Conservation (phyloP, 257 asterid genomes). For the Rauvolfia tetraphylla region DNA sequence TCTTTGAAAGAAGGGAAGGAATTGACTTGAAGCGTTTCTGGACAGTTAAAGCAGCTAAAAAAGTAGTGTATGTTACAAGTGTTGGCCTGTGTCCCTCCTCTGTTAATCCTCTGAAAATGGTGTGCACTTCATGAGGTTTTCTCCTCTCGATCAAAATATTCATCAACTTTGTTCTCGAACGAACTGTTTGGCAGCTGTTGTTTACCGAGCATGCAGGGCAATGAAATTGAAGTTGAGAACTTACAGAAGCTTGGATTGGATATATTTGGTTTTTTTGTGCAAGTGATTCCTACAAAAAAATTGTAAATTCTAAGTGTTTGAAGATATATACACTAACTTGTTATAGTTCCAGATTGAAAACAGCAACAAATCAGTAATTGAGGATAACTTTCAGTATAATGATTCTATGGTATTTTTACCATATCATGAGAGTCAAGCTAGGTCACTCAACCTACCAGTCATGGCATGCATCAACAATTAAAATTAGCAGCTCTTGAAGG, state of each 20-base stretch:
- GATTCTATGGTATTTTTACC: not conserved
- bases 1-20: conserved; percentile 59
- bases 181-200: conserved; percentile 65
- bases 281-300: conserved; percentile 48
- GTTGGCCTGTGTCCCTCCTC: conserved; percentile 94
- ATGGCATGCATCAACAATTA: conserved; percentile 1
- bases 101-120: conserved; percentile 48
- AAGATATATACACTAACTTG: not conserved
- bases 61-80: conserved; percentile 79
- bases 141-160: conserved; percentile 58
- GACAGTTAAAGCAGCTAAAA: conserved; percentile 73
- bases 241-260: conserved; percentile 28
- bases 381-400: not conserved
- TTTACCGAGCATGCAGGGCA: conserved; percentile 57
- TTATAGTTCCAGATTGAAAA: not conserved
- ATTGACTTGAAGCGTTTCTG: conserved; percentile 81
- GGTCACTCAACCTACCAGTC: not conserved
- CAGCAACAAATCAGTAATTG: not conserved
- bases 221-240: conserved; percentile 28
- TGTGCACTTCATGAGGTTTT: conserved; percentile 71
- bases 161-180: conserved; percentile 82
- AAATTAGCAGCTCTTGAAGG: not conserved
- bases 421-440: not conserved
- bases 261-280: conserved; percentile 31
- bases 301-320: not conserved